These are phyloP conservation scores for Mortierella sp. DNA, from an alignment of 371 early-diverging fungal species.

Conservation along the genomic window DNA sequence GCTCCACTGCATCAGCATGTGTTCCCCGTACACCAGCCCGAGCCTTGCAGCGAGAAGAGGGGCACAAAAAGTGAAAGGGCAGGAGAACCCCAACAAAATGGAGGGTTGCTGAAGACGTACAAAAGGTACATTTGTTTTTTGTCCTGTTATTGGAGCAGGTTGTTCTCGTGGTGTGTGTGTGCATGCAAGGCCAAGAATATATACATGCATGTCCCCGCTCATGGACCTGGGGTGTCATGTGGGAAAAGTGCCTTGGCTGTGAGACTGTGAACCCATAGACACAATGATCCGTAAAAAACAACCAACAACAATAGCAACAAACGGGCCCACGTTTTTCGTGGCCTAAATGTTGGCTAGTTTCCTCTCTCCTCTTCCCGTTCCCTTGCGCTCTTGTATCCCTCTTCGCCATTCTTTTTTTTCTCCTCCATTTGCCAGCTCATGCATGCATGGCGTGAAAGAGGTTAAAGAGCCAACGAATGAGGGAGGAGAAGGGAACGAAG, in stretches of 20 bases:
- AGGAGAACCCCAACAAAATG: not conserved
- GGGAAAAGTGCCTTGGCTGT: not conserved
- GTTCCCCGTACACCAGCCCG: not conserved
- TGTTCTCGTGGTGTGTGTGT: not conserved
- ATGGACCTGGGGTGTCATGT: not conserved
- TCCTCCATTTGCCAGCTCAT: not conserved
- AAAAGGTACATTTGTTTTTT: no score
- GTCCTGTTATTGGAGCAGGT: not conserved
- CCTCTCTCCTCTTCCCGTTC: not conserved
- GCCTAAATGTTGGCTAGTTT: not conserved
- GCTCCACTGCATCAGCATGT: not conserved
- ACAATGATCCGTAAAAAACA: not conserved
- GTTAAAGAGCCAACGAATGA: not conserved
- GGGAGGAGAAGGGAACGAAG: not conserved
- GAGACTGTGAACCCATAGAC: not conserved
- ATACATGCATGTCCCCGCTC: not conserved
- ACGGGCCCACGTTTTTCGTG: slow-evolving; percentile 1
- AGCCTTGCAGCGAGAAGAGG: not conserved
- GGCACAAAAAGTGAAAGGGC: not conserved
- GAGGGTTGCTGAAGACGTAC: not conserved
- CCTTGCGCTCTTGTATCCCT: not conserved
- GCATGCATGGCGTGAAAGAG: not conserved
- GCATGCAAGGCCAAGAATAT: not conserved
- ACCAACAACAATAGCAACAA: not conserved
- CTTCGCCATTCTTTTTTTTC: not conserved